Base-by-base conservation (phyloP, 2,329 filamentous ascomycete species). In the Amauroascus niger region DNA sequence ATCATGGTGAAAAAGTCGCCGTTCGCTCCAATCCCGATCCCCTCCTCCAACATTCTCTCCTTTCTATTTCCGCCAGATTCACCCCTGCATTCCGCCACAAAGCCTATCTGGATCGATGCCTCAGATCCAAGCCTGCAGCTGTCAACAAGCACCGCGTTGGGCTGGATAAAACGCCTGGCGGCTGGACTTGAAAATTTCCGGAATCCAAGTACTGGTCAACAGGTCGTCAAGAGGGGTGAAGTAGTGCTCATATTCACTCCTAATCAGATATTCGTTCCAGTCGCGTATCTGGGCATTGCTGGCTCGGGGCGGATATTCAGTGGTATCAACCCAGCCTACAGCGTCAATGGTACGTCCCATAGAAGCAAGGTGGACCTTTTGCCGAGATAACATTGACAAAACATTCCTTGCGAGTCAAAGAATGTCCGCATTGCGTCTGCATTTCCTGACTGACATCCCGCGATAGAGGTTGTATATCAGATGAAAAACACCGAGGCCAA, bases 191-290 rank as follows among this genome's bases (percentile, higher is more conserved):
- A 76, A 47, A 66, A 61, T 2, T 60, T 76, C 6, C 28, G 30
- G 7, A 28, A 48, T 18, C 28, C 9, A 3, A 11, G 28, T 9
- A n/a, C 41, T 8, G 76, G 74, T 0, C 55, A 80, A 6, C 61
- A 70, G 53, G 45, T 48, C 6, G 45, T 48, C 16, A 48, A 48
- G 30, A 67, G 64, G 48, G 74, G 74, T 11, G 77, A 80, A 49
- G 75, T 78, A 1, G 74, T 79, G 30, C 71, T 80, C 69, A 71
- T 79, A 44, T 77, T 75, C 59, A 76, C 75, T 1, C 72, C 75
- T 2, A 81, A 81, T 60, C 76, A 79, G 56, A 74, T 81, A 39
- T 78, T 77, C 57, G 72, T 81, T 0, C 78, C 78, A 0, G 75
- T 75, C 16, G 74, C 75, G 9, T 80, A 79, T 60, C 65, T 79